phyloP scores from a whole-genome alignment of 257 asterid species.

The Solanum clarkiae region DNA sequence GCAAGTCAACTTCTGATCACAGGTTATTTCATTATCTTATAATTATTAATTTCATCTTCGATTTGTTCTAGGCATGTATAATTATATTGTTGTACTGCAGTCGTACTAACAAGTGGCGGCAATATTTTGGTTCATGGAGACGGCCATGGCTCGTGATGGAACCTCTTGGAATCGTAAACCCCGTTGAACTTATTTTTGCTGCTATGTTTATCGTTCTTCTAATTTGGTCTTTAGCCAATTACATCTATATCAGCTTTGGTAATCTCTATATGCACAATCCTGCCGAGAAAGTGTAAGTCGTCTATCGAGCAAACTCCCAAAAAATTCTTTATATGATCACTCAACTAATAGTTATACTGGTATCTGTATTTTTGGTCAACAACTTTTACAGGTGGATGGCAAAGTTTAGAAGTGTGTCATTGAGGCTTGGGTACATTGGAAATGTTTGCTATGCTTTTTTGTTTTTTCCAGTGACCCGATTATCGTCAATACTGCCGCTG shows the following conservation, averaged over 20 bases:
- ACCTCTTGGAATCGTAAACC: slow-evolving; percentile 37
- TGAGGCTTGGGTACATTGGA: slow-evolving; percentile 50
- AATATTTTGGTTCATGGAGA: slow-evolving; percentile 14
- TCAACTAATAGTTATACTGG: not conserved
- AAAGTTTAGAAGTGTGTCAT: slow-evolving; percentile 32
- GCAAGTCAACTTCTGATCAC: not conserved
- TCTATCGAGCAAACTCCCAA: too few species aligned
- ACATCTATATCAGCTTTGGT: not conserved
- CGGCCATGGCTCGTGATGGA: slow-evolving; percentile 19
- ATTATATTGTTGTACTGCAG: not conserved
- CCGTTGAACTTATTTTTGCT: slow-evolving; percentile 30
- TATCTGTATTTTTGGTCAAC: not conserved
- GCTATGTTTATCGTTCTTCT: slow-evolving; percentile 38
- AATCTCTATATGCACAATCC: slow-evolving; percentile 21
- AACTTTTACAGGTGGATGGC: slow-evolving; percentile 31
- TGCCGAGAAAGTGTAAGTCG: slow-evolving; percentile 31
- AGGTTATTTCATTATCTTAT: not conserved
- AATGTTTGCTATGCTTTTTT: slow-evolving; percentile 48
- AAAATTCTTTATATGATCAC: not conserved
- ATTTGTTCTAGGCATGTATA: not conserved
- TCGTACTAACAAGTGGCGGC: not conserved
- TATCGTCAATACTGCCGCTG: slow-evolving; percentile 54
- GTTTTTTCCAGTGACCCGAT: slow-evolving; percentile 55
- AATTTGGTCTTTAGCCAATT: slow-evolving; percentile 32
- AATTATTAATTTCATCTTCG: not conserved